These are phyloP conservation scores for Polytrichum formosum DNA, from an alignment of 225 moss, liverwort and hornwort genomes.

Conservation along the genomic window DNA sequence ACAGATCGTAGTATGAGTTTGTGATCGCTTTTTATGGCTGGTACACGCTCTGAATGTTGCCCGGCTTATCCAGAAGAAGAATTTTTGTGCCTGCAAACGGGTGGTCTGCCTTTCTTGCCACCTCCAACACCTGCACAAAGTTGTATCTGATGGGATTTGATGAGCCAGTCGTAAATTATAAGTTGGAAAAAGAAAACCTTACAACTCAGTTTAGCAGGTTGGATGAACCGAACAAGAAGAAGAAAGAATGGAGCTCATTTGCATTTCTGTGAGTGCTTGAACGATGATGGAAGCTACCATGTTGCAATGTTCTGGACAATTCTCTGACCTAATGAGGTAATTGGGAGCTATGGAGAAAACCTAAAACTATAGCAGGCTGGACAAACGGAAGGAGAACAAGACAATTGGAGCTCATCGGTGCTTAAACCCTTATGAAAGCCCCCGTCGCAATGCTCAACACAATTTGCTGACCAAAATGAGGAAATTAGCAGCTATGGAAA, in stretches of 20 bases:
- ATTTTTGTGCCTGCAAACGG: conserved; percentile 68
- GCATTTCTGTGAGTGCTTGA: not conserved
- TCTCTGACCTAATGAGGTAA: not conserved
- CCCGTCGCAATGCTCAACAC: not conserved
- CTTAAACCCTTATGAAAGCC: too few relatives aligned
- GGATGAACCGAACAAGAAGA: not conserved
- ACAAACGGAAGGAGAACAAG: too few relatives aligned
- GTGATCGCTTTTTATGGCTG: conserved; percentile 65
- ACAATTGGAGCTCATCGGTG: too few relatives aligned
- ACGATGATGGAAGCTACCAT: not conserved
- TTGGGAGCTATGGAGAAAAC: too few relatives aligned
- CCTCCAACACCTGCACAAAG: conserved; percentile 75
- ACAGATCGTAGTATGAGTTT: conserved; percentile 73
- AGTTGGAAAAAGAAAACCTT: not conserved
- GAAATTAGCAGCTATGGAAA: not conserved
- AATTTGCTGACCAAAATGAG: too few relatives aligned
- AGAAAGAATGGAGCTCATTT: not conserved
- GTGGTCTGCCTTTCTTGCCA: conserved; percentile 56
- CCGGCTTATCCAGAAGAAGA: conserved; percentile 71
- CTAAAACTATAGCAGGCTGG: too few relatives aligned
- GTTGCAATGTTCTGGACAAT: not conserved
- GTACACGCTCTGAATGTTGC: conserved; percentile 90
- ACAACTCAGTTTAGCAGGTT: not conserved
- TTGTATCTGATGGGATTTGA: conserved; percentile 48
- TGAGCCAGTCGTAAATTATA: not conserved